Percentiles rank a stretch among this genome's conserved stretches.
phyloP scores from a whole-genome alignment of 352 stramenopile genomes.

The Peronospora belbahrii region DNA sequence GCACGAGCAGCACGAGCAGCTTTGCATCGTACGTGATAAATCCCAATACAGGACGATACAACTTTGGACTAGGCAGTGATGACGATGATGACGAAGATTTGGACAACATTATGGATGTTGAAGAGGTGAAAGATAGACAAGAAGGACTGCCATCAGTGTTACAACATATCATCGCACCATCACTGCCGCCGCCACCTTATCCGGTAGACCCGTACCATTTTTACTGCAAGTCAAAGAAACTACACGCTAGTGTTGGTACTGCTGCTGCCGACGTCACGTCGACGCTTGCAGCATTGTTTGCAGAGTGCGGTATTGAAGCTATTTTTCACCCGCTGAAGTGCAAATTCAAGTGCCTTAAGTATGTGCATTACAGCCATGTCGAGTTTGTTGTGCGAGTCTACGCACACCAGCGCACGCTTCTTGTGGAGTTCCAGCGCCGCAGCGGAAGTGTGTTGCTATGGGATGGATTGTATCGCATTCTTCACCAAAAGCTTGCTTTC shows the following conservation, averaged over 20 bases:
- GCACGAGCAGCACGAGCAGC: slow-evolving; percentile 47
- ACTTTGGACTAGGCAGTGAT: slow-evolving; percentile 38
- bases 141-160: slow-evolving; percentile 21
- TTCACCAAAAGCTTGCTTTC: slow-evolving; percentile 49
- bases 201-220: slow-evolving; percentile 81
- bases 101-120: slow-evolving; percentile 16
- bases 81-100: slow-evolving; percentile 19
- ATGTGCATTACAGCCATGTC: slow-evolving; percentile 77
- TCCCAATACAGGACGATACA: slow-evolving; percentile 24
- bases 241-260: slow-evolving; percentile 17
- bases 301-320: slow-evolving; percentile 57
- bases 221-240: slow-evolving; percentile 37
- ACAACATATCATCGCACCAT: slow-evolving; percentile 44
- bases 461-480: slow-evolving; percentile 70
- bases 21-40: slow-evolving; percentile 48
- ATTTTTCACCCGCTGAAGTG: slow-evolving; percentile 64
- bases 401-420: slow-evolving; percentile 30
- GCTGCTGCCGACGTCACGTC: slow-evolving; percentile 41
- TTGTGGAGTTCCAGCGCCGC: slow-evolving; percentile 73
- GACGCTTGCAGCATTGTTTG: slow-evolving; percentile 29
- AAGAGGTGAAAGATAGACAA: slow-evolving; percentile 8
- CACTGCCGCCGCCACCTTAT: slow-evolving; percentile 55
- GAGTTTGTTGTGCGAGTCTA: slow-evolving; percentile 76
- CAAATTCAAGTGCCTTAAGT: slow-evolving; percentile 85
- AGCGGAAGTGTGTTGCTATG: slow-evolving; percentile 68